Evolutionary conservation across 1,139 yeast species (phyloP), one percentile per base, ranked within the genome.

Genomic region (Saccharomycopsis hybrid): DNA sequence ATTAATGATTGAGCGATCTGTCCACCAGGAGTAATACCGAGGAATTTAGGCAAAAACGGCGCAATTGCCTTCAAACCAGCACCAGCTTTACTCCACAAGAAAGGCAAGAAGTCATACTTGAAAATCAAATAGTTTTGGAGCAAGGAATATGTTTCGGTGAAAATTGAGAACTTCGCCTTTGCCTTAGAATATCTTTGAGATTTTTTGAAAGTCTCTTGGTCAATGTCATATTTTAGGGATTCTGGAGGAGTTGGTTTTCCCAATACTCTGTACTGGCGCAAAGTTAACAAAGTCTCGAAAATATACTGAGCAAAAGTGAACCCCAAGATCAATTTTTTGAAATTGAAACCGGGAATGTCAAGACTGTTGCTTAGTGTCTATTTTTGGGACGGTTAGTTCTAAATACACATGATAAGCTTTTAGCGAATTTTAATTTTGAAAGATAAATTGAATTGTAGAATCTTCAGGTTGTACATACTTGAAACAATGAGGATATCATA

Each of bases 141-240:
- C 47, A 84, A 69, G 5, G 74, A 68, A 60, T 74, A 74, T 13
- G 77, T 57, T 42, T 79, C 76, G 29, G 78, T 65, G 51, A 85
- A 65, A 51, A 86, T 71, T 1, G 84, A 76, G 63, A 88, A 89
- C 59, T 73, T 71, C 49, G 89, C 76, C 65, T 89, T 90, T n/a
- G 96, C 86, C 42, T 85, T 70, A 3, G 95, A 80, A 63, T 92
- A 92, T 36, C 75, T 78, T 62, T 86, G 90, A 2, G 96, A 79
- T 63, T 88, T 85, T 49, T 73, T 73, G 59, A 86, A 87, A 2
- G 92, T 86, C 54, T 85, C 85, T 44, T 78, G 73, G 47, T 82
- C 78, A 52, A 85, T 77, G 60, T 80, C 85, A 33, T 76, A 78
- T 56, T 77, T 74, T 55, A 90, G 70, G 7, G 83, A 76, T 4